phyloP scores from a whole-genome alignment of 306 rosid species.

The Vicia villosa region DNA sequence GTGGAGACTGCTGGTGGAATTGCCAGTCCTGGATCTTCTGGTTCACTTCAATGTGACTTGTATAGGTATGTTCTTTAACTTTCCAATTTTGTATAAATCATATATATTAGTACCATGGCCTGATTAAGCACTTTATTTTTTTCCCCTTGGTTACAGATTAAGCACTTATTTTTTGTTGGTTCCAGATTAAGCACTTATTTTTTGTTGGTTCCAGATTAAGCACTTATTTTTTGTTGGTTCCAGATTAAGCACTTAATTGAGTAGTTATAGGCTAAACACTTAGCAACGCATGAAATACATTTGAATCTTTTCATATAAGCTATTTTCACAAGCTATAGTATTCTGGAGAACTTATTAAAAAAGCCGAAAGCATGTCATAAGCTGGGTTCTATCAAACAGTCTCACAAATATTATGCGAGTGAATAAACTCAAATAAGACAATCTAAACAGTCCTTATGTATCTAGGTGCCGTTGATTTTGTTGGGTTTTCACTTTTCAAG shows the following conservation, averaged over 20 bases:
- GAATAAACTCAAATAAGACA: not conserved
- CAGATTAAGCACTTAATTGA: no score
- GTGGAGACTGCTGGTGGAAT: constrained; percentile 94
- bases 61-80: constrained; percentile 53
- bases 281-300: no score
- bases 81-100: not conserved
- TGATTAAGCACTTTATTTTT: no score
- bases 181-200: no score
- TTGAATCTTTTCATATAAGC: not conserved
- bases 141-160: no score
- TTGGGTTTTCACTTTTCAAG: not conserved
- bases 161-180: no score
- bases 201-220: no score
- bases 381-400: not conserved
- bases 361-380: not conserved
- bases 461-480: constrained; percentile 4
- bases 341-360: not conserved
- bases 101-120: no score
- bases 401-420: not conserved
- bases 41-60: constrained; percentile 92
- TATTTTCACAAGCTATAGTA: not conserved
- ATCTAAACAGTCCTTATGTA: not conserved
- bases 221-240: no score
- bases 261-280: no score
- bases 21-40: constrained; percentile 95